Percentiles rank a stretch among this genome's conserved stretches.
phyloP scores from a whole-genome alignment of 768 basidiomycete species.

The Ramaria rubella region DNA sequence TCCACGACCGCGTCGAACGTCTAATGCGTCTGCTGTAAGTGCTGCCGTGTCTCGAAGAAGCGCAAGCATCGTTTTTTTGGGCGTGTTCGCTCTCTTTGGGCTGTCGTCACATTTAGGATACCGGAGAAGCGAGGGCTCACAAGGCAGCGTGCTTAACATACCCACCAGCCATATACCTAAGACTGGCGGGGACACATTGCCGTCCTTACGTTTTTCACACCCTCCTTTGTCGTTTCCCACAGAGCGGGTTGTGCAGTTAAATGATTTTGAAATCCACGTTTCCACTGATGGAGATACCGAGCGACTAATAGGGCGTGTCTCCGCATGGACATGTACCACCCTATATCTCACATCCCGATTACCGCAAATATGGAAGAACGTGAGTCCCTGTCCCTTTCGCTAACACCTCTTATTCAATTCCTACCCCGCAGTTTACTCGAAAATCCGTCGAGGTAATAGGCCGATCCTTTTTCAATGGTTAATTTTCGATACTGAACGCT shows the following conservation, averaged over 20 bases:
- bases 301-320: slow-evolving; percentile 71
- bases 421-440: slow-evolving; percentile 55
- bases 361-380: slow-evolving; percentile 99
- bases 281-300: slow-evolving; percentile 1
- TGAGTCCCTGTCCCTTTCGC: slow-evolving; percentile 37
- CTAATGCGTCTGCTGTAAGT: slow-evolving; percentile 36
- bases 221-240: not conserved
- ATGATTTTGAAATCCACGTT: not conserved
- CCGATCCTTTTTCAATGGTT: slow-evolving; percentile 2
- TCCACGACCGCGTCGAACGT: slow-evolving; percentile 27
- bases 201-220: not conserved
- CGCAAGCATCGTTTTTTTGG: slow-evolving; percentile 76
- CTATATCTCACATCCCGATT: slow-evolving; percentile 89
- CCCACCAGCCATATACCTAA: slow-evolving; percentile 28
- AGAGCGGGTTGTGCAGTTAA: not conserved
- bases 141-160: slow-evolving; percentile 42
- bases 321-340: slow-evolving; percentile 91
- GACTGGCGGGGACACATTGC: slow-evolving; percentile 6
- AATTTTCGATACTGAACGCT: not conserved
- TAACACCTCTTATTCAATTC: not conserved
- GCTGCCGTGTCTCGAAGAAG: slow-evolving; percentile 45
- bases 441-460: slow-evolving; percentile 76
- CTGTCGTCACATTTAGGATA: slow-evolving; percentile 44
- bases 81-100: slow-evolving; percentile 68
- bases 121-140: slow-evolving; percentile 23